Evolutionary conservation across 331 rosid genomes (phyloP), one percentile per base, ranked within the genome.

Genomic region (Telfairia occidentalis): DNA sequence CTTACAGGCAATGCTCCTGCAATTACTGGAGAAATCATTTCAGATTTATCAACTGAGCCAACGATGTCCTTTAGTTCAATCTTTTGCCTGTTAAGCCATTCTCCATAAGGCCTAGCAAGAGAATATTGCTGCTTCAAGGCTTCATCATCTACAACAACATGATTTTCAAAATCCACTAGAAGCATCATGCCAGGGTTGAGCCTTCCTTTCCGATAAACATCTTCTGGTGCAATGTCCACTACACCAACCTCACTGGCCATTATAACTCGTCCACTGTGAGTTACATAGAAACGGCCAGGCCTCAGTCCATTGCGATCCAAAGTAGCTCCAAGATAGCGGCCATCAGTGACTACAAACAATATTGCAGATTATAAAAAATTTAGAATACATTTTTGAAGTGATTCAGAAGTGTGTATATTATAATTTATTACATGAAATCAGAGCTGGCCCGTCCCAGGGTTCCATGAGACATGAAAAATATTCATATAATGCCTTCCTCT

Each of bases 381-480:
- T 23, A 11, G 32, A 65, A 35, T 30, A 45, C 46, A 37, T 4
- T 6, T 49, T 26, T 38, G 3, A 32, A 32, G 42, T 13, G 35
- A 50, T 49, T 15, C 9, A 19, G 12, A 63, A n/a, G 43, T 21
- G 7, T 7, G 35, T 4, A 23, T 46, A 35, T 28, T 37, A 49
- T 52, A 37, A 43, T 74, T 61, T 67, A 81, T 78, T 87, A 95
- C 99, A 95, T 85, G 99, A 92, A 78, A 95, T 90, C 72, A 95
- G 97, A 75, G 99, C 99, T 40, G 99, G 99, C 37, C 99, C 99
- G 79, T 95, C 99, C 99, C 99, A 95, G 67, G 99, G 99, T 84
- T 95, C 99, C 96, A 95, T 82, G 54, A 95, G 90, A 81, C 97
- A 88, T 2, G 99, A 95, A 80, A 87, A 92, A 76, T 95, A 95